Conservation (phyloP, 805 yeast genomes). For the Suhomyces sp. region DNA sequence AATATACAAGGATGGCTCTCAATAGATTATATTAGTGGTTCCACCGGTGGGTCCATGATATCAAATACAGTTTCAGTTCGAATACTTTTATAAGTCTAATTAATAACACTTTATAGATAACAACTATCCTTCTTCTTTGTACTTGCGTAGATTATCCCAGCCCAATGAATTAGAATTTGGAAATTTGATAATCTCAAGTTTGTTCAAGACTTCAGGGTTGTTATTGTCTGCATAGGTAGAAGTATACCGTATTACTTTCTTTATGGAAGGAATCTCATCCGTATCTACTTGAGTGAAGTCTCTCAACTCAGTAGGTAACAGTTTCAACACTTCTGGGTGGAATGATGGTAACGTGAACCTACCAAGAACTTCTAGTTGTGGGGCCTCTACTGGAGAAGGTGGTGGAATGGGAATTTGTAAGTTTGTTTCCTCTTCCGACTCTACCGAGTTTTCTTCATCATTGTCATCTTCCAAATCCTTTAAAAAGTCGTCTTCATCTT, state of each 20-base stretch:
- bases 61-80: no score
- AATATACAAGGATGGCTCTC: conserved; percentile 9
- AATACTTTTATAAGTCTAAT: no score
- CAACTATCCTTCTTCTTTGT: conserved; percentile 12
- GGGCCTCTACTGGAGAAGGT: conserved; percentile 19
- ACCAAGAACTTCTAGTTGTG: conserved; percentile 20
- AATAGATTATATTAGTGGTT: not conserved
- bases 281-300: conserved; percentile 5
- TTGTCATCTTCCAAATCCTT: conserved; percentile 7
- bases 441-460: conserved; percentile 7
- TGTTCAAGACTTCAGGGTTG: conserved; percentile 35
- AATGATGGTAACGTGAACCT: conserved; percentile 36
- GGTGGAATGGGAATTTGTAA: conserved; percentile 14
- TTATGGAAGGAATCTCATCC: conserved; percentile 20
- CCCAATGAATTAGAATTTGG: conserved; percentile 44
- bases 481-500: conserved; percentile 9
- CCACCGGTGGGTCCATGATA: no score
- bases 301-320: conserved; percentile 31
- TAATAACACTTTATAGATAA: no score
- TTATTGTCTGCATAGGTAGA: conserved; percentile 29
- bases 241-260: conserved; percentile 35
- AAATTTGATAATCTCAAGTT: conserved; percentile 39
- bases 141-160: conserved; percentile 44
- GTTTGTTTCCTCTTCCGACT: conserved; percentile 12
- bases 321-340: conserved; percentile 30